These are phyloP conservation scores for Gamarada debralockiae DNA, from an alignment of 495 filamentous ascomycete species.

Conservation along the genomic window DNA sequence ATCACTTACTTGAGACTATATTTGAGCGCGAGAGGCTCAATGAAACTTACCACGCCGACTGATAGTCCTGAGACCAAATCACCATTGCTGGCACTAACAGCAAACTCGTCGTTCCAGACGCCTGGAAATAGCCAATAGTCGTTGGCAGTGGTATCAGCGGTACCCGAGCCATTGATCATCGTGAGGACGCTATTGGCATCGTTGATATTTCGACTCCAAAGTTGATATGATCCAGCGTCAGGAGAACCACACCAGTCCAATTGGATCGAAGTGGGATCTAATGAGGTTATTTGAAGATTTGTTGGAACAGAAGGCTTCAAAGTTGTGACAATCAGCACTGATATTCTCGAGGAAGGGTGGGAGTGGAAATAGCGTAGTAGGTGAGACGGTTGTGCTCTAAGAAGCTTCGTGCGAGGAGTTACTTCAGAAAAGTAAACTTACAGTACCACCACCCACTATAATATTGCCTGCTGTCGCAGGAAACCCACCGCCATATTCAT, in stretches of 20 bases:
- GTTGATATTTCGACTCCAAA: background rate
- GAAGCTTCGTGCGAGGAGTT: too few relatives aligned
- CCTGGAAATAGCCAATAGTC: background rate
- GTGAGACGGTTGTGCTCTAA: too few relatives aligned
- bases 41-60: background rate
- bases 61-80: background rate
- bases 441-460: background rate
- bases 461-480: background rate
- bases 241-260: background rate
- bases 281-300: background rate
- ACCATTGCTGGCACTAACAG: background rate
- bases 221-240: background rate
- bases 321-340: too few relatives aligned
- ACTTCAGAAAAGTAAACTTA: too few relatives aligned
- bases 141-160: background rate
- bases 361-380: too few relatives aligned
- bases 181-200: background rate
- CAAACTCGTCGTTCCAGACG: background rate
- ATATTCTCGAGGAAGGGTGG: too few relatives aligned
- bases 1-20: background rate
- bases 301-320: background rate
- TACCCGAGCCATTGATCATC: background rate
- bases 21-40: background rate
- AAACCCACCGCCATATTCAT: background rate
- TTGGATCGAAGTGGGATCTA: background rate